Base-by-base conservation (phyloP, 2,329 filamentous ascomycete species). In the Fusarium oxysporum region DNA sequence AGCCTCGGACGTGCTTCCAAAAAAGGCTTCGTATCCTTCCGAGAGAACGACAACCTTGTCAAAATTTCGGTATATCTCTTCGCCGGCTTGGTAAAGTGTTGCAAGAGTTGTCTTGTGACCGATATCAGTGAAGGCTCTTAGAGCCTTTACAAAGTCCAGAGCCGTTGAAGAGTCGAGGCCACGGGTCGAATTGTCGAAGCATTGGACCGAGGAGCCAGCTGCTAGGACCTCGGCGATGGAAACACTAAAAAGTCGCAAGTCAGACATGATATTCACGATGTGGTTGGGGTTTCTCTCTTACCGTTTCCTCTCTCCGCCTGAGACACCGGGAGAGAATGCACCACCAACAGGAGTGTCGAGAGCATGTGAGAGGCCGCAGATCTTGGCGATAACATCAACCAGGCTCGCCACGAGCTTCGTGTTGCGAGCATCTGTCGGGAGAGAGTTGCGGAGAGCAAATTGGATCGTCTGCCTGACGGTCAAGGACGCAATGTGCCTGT, bases 381-480 rank as follows among this genome's bases (percentile, higher is more conserved):
- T 38, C 35, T 38, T 37, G 35, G 50, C 35, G 3, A 54, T 54
- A n/a, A 28, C 50, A 54, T 38, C 35, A 17, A 54, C 50, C 19
- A 54, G 3, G 50, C 32, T 35, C 30, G 50, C 33, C 0, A 54
- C 23, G 1, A 54, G 33, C 35, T 38, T 54, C 5, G 35, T 30
- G 17, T 54, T 35, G 9, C 50, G 50, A 28, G 50, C 50, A 14
- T 38, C n/a, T 8, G 23, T 21, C 0, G 50, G 35, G 2, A 54
- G 50, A 9, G 32, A 54, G 82, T 90, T 94, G 80, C 90, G 88
- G 56, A 95, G 83, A 0, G 93, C 91, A 76, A 95, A 95, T 6
- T 88, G 89, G 40, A 96, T 84, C 0, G 93, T 95, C 80, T 95
- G 92, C 86, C 91, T 92, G 1, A 95, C 93, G 6, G 90, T 94